Evolutionary conservation across 768 basidiomycete species (phyloP), one percentile per base, ranked within the genome.

Genomic region (Collybia sp.): DNA sequence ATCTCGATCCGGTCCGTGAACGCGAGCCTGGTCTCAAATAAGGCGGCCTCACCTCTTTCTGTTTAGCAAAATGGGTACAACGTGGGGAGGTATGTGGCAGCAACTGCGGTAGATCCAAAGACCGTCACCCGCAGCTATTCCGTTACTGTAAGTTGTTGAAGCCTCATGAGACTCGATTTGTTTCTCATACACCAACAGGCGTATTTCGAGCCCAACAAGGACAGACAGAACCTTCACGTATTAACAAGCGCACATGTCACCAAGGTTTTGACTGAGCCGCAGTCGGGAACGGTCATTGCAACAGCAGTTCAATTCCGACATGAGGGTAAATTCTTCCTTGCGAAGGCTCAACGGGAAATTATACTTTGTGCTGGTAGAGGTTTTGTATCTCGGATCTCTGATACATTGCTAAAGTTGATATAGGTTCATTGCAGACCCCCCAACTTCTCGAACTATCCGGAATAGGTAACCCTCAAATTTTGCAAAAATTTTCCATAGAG

Each of bases 371-470:
- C 55, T 3, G 61, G 60, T 10, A 16, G 53, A 10, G 49, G 13
- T 6, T 25, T 3, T 25, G 25, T 8, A 25, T 25, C 8, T 6
- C 17, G 13, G 6, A 6, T 18, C 10, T 37, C n/a, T 10, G 35
- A 10, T 18, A n/a, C 17, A 18, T n/a, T 10, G 13, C 17, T 37
- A 18, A 37, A n/a, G 17, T 18, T 6, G 6, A 3, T 4, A 25
- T 25, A 37, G 25, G 25, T 8, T 25, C 25, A 8, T 61, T 30
- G 45, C 52, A 36, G 54, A 61, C 5, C 64, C 68, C n/a, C 5
- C 65, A 67, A 47, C 48, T 69, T n/a, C 50, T 69, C 16, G 64
- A 65, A 33, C 52, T 66, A 11, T 67, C 59, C 13, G 63, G 64
- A 2, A 57, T 66, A n/a, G 64, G 62, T n/a, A 54, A 59, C 44